These are phyloP conservation scores for Colletotrichum destructivum DNA, from an alignment of 2,329 filamentous ascomycete species.

Conservation along the genomic window DNA sequence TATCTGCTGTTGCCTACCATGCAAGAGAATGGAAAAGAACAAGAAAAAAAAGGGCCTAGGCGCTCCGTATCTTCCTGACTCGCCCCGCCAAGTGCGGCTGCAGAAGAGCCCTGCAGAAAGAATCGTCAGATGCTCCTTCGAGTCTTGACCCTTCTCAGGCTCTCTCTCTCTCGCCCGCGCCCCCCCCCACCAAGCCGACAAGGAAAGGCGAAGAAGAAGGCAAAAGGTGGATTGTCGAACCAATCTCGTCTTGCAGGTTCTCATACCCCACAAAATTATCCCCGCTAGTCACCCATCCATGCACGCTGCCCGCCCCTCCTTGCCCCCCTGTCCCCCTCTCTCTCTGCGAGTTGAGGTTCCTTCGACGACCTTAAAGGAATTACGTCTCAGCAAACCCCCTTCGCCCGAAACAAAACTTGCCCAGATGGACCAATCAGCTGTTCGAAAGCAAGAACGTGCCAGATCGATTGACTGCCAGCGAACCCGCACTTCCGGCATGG, in stretches of 20 bases:
- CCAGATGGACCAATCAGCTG: conserved; percentile 36
- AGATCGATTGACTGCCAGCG: conserved; percentile 43
- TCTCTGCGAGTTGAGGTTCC: background rate
- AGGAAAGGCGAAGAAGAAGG: background rate
- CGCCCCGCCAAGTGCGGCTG: conserved; percentile 28
- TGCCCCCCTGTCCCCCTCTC: background rate
- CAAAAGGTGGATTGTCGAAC: conserved; percentile 1
- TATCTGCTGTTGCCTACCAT: background rate
- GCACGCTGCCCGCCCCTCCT: background rate
- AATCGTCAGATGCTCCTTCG: background rate
- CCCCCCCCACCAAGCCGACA: conserved; percentile 4
- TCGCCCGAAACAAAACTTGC: conserved; percentile 14
- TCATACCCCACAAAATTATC: conserved; percentile 1
- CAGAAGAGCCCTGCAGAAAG: conserved; percentile 21
- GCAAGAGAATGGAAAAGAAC: background rate
- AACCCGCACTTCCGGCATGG: conserved; percentile 42
- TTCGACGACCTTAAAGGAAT: conserved; percentile 30
- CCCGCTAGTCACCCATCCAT: conserved; percentile 9
- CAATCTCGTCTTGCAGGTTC: conserved; percentile 14
- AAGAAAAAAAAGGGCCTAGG: background rate
- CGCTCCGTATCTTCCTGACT: conserved; percentile 21
- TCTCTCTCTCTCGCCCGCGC: background rate
- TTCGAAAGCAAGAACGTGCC: conserved; percentile 37
- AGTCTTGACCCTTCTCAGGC: too few relatives aligned
- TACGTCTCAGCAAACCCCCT: conserved; percentile 22